Base-by-base conservation (phyloP, 129 eudicot genomes). In the Erigeron canadensis region DNA sequence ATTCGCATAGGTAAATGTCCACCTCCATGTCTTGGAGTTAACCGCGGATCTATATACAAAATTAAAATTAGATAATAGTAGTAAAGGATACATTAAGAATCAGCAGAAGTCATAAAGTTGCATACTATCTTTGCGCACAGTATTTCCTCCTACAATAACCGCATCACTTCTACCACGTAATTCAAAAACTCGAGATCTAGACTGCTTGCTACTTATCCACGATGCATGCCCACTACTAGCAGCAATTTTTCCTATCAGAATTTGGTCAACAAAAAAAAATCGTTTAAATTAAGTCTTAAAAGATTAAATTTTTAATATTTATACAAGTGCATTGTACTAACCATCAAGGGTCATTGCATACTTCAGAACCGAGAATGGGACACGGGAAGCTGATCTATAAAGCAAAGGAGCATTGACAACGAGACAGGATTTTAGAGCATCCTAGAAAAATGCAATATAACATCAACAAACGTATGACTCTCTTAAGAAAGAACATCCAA, bases 281-380 rank as follows among this genome's bases (percentile, higher is more conserved):
- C 62, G 0, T 56, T 59, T 28, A 72, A 41, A n/a, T n/a, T n/a
- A n/a, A n/a, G n/a, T n/a, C n/a, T n/a, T 41, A 42, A 21, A 57
- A 4, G 40, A 10, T 45, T 60, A 13, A 55, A 37, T 28, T 7
- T 37, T 22, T 5, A 54, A 46, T 18, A 39, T 10, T 13, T 28
- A 61, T 54, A 8, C 2, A 62, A 69, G 60, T 65, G 51, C 63
- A 54, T 41, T 53, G n/a, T 75, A 81, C 95, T 85, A 77, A 94
- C 99, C 99, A 50, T 94, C 99, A 77, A 94, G 96, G 73, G 99
- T 94, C 99, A 94, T 94, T 72, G 99, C 99, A 79, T 87, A 94
- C 81, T 94, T 94, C 73, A 94, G 85, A 82, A 90, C 87, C 21
- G 99, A 90, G 81, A 71, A 94, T 53, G 99, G 99, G 71, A 90